Evolutionary conservation across 208 protist species (phyloP), one percentile per base, ranked within the genome.

Genomic region (Leishmania aethiopica): DNA sequence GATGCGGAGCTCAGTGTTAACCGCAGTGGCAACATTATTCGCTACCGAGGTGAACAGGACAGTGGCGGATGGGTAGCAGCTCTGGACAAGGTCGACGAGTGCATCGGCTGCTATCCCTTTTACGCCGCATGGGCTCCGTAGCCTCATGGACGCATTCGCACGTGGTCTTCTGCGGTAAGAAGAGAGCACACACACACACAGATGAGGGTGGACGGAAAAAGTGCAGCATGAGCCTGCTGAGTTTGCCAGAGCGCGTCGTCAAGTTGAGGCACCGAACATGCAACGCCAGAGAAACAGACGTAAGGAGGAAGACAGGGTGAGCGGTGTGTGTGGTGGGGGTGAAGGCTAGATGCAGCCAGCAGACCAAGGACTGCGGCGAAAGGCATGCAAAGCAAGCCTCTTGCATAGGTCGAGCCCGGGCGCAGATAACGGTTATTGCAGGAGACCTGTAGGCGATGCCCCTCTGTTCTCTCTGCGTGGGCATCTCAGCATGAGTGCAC

Each of bases 1-100:
- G 1, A 28, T 37, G 72, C 7, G 3, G 51, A 59, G 3, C 17
- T 74, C 45, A 35, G 28, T 45, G 42, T 1, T 22, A 53, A 3
- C 22, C 1, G 25, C 13, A 17, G 70, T 22, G 1, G 47, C 35
- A 42, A 13, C 17, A 5, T 7, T 77, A 35, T 32, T 32, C 32
- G n/a, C 19, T 6, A 66, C 40, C 10, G 40, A 47, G 40, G 82
- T 32, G 67, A 86, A 83, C 25, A 86, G 53, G 42, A 83, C 74
- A 15, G 75, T 73, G 28, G 83, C 78, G 3, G 66, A 80, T 0
- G 83, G 83, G 78, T 83, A 86, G 74, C 75, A 80, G 47, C 78
- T 72, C 49, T 67, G 74, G 45, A 83, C 78, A 0, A 86, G 47
- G 1, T 71, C 64, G 19, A 76, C 45, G 10, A 86, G 82, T 0